Evolutionary conservation across 1,284 basidiomycete genomes (phyloP).

Genomic region (Cutaneotrichosporon spelunceum): DNA sequence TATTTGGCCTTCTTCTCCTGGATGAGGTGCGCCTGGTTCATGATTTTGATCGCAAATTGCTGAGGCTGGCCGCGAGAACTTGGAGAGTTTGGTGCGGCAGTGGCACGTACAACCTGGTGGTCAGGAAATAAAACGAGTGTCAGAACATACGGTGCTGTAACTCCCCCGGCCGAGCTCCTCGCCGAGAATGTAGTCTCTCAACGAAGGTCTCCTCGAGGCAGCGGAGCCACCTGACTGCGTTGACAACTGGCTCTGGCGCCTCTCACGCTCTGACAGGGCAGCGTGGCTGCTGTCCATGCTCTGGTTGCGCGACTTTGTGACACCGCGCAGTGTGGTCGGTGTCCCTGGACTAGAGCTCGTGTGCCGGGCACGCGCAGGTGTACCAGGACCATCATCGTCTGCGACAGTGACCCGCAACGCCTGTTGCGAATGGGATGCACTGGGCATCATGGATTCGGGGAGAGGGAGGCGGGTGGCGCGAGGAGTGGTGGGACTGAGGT

Average conservation of each 20-base stretch:
- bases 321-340: background rate
- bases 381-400: slow-evolving; percentile 11
- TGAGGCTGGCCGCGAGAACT: slow-evolving; percentile 5
- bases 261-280: slow-evolving; percentile 29
- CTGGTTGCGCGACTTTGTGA: slow-evolving; percentile 2
- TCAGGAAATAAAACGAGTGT: background rate
- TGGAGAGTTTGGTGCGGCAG: background rate
- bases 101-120: slow-evolving; percentile 11
- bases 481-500: slow-evolving; percentile 14
- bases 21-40: slow-evolving; percentile 54
- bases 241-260: slow-evolving; percentile 38
- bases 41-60: slow-evolving; percentile 56
- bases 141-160: slow-evolving; percentile 47
- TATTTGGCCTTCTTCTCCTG: slow-evolving; percentile 57
- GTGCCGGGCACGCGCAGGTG: background rate
- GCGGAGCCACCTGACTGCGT: slow-evolving; percentile 24
- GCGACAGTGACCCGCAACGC: background rate
- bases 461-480: slow-evolving; percentile 10
- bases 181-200: slow-evolving; percentile 47
- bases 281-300: slow-evolving; percentile 7
- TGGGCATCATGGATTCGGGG: slow-evolving; percentile 2
- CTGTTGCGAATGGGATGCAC: slow-evolving; percentile 5
- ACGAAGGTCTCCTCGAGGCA: slow-evolving; percentile 28
- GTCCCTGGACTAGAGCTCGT: background rate
- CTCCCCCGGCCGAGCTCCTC: slow-evolving; percentile 51